Percentiles rank a stretch among this genome's conserved stretches.
Evolutionary conservation across 2,329 filamentous ascomycete species (phyloP).

Genomic region (Aureobasidium sp.): DNA sequence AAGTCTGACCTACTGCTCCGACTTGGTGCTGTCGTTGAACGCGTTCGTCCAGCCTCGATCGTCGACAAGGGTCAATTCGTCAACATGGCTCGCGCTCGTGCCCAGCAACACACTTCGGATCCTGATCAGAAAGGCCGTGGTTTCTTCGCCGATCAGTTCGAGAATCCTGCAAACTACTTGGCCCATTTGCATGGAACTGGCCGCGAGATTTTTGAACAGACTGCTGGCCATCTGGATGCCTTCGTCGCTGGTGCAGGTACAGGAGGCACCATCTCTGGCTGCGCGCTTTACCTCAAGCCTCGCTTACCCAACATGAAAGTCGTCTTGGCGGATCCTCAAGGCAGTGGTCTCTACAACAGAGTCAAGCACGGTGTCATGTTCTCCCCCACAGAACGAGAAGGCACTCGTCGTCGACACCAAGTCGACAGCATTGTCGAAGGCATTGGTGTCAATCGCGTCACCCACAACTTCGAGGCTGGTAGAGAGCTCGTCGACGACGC

Average conservation of each 20-base stretch:
- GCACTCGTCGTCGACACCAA: conserved; percentile 79
- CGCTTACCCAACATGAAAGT: conserved; percentile 57
- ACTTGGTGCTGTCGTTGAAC: conserved; percentile 86
- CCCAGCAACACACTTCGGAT: conserved; percentile 61
- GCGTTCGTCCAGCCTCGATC: conserved; percentile 84
- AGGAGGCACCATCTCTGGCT: conserved; percentile 85
- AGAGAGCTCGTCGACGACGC: conserved; percentile 84
- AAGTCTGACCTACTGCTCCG: conserved; percentile 85
- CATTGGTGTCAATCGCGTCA: conserved; percentile 91
- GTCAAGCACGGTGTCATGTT: conserved; percentile 96
- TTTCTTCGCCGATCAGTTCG: conserved; percentile 95
- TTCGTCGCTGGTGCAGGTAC: conserved; percentile 94
- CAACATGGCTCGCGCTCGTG: conserved; percentile 75
- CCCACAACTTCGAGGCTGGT: conserved; percentile 83
- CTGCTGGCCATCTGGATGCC: conserved; percentile 66
- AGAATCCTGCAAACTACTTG: conserved; percentile 79
- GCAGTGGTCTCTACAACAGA: conserved; percentile 87
- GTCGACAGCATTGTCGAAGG: conserved; percentile 96
- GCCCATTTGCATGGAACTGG: conserved; percentile 80
- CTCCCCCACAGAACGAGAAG: conserved; percentile 78
- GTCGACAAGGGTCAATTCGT: conserved; percentile 92
- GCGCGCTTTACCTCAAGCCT: conserved; percentile 76
- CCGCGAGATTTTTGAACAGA: conserved; percentile 80
- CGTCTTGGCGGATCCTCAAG: conserved; percentile 87
- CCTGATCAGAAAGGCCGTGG: conserved; percentile 59